A percentile compares a stretch with the other conserved stretches of the same genome.
These are phyloP conservation scores for Asterella californica DNA, from an alignment of 225 moss, liverwort and hornwort species.

Conservation along the genomic window DNA sequence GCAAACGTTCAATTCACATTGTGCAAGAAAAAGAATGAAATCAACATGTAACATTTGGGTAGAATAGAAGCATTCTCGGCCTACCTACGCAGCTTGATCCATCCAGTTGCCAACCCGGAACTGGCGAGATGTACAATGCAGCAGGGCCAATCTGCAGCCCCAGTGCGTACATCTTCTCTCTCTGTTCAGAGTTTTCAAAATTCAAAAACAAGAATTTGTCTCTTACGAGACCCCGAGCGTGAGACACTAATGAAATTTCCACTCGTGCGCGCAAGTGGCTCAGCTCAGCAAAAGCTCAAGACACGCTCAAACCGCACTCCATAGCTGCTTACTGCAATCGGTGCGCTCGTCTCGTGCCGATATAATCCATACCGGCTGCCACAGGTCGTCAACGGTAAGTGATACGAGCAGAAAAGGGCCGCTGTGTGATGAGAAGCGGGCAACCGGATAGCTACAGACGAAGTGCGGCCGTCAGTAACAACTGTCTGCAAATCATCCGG, in stretches of 20 bases:
- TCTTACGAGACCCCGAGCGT: background rate
- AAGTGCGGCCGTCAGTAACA: too few relatives aligned
- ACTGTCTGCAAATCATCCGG: background rate
- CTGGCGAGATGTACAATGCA: background rate
- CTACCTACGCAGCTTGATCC: background rate
- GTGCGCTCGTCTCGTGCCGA: background rate
- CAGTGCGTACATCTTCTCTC: slow-evolving; percentile 4
- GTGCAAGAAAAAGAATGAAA: background rate
- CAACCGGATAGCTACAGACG: too few relatives aligned
- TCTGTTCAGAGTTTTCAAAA: too few relatives aligned
- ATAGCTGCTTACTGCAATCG: background rate
- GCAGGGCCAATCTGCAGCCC: slow-evolving; percentile 7
- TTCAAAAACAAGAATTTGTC: background rate
- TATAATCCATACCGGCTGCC: background rate
- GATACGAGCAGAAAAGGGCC: too few relatives aligned
- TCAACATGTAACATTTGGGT: background rate
- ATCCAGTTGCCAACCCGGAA: background rate
- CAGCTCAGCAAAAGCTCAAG: background rate
- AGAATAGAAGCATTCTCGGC: background rate
- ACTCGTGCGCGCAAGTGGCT: background rate
- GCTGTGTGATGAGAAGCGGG: too few relatives aligned
- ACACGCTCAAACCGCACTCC: background rate
- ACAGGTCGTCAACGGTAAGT: background rate
- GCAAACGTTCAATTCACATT: background rate
- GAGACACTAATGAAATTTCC: background rate